A percentile compares a stretch with the other conserved stretches of the same genome.
Conservation (phyloP, 1,139 yeast species). For the Geotrichum carabidarum region DNA sequence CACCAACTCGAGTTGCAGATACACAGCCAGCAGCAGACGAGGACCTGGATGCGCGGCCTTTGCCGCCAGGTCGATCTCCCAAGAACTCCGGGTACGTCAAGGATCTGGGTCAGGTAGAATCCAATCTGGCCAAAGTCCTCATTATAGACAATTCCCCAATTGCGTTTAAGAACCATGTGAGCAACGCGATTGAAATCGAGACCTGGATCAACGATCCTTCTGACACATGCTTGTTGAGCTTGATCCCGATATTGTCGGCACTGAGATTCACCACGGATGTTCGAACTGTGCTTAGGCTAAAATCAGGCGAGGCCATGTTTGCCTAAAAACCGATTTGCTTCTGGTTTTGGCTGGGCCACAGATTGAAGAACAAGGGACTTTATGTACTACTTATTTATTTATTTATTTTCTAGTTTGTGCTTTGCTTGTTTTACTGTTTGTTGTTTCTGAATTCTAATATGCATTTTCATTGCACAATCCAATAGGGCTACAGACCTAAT, state of each 20-base stretch:
- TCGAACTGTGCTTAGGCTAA: slow-evolving; percentile 66
- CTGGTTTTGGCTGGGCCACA: no score
- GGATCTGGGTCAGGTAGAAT: slow-evolving; percentile 56
- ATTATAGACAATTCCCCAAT: slow-evolving; percentile 91
- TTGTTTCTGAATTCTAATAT: background rate
- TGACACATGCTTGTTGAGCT: slow-evolving; percentile 72
- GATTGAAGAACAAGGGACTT: slow-evolving; percentile 36
- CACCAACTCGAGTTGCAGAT: slow-evolving; percentile 47
- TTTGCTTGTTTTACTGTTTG: background rate
- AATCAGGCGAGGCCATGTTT: slow-evolving; percentile 70
- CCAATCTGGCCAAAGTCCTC: slow-evolving; percentile 64
- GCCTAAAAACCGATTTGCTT: slow-evolving; percentile 40
- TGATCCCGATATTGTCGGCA: slow-evolving; percentile 76
- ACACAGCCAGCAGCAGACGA: background rate
- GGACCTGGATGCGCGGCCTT: background rate
- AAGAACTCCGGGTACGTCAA: slow-evolving; percentile 71
- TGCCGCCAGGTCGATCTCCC: background rate
- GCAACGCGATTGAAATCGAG: slow-evolving; percentile 86
- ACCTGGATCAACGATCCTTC: slow-evolving; percentile 97
- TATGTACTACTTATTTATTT: slow-evolving; percentile 63
- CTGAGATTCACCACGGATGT: slow-evolving; percentile 81
- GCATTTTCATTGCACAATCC: background rate
- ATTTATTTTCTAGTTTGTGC: background rate
- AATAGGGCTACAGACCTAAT: no score
- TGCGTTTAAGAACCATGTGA: slow-evolving; percentile 75